Base-by-base conservation (phyloP, 495 filamentous ascomycete species). In the Penicillium odoratum region DNA sequence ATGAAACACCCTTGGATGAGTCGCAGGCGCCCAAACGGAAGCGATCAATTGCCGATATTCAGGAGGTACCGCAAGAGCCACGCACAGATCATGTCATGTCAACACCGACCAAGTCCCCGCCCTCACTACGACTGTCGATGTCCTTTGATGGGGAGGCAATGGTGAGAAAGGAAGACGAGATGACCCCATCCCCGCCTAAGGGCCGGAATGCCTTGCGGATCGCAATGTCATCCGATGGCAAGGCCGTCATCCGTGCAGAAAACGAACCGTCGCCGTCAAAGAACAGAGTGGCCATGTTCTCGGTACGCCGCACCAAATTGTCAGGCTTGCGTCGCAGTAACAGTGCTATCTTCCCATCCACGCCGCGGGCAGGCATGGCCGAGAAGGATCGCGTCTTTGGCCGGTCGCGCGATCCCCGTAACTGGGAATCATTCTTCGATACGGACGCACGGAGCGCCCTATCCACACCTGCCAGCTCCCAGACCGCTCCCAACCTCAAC, bases 61-160 rank as follows among this genome's bases (percentile, higher is more conserved):
- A 59, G 21, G 65, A 56, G 30, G 40, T 46, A 33, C n/a, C 55
- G n/a, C 33, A 43, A 42, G 28, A 45, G 28, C 61, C 62, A 48
- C 55, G 61, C 38, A 42, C 53, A 16, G 54, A 53, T 26, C 60
- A 63, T 30, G 59, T 59, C 40, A 51, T 57, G 9, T 57, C 57
- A 29, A 60, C 63, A 15, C 66, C 66, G 1, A 59, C 71, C 10
- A 77, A 70, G 48, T 78, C 75, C 7, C 77, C 77, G n/a, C 77
- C 77, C 11, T 78, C 77, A 9, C 53, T 79, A 63, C 69, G 77
- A 47, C 57, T 96, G 50, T 92, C 90, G 0, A 73, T 90, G 57
- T 92, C 89, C 18, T 79, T 88, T 48, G 91, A 95, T 54, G 93
- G 93, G 52, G 90, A 89, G 65, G 93, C 92, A 3, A 86, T 91